Base-by-base conservation (phyloP, 2,329 filamentous ascomycete genomes). In the Penicillium nordicum region DNA sequence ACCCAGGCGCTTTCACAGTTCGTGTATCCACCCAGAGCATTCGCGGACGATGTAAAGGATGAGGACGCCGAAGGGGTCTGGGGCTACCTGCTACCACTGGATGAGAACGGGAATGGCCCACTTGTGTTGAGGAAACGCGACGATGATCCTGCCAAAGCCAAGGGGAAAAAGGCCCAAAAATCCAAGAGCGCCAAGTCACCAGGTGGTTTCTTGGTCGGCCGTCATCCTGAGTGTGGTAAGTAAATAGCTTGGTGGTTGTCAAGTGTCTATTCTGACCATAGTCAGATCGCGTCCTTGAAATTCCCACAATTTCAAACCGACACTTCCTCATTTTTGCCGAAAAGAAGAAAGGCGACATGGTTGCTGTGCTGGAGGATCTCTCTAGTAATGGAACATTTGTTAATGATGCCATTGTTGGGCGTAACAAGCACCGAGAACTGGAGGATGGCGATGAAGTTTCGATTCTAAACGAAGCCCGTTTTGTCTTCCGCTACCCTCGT, bases 311-410 rank as follows among this genome's bases (percentile, higher is more conserved):
- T 42, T 97, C 92, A 18, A 97, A 97, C 70, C 84, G 92, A 4
- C 72, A 82, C 80, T 63, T 81, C 85, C 62, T 80, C 43, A 62
- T 81, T 51, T 78, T 80, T 63, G 71, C 78, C 48, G 82, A 87
- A 69, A 85, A 82, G 62, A 82, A 79, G 60, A 76, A 78, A 49
- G 83, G 84, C 34, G 79, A 81, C 59, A 70, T 79, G 0, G 75
- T 85, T 41, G 93, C 91, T 9, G 83, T 97, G 12, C 75, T 99
- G 5, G 92, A 99, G 72, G 94, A 99, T 72, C 78, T 97, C 21
- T 99, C 94, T 7, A 94, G 87, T 70, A 99, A 99, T 71, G 94
- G 94, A 49, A 99, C 95, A 0, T 99, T 92, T 70, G 88, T 99
- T 66, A 97, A 97, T 69, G 92, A 97, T 66, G 88, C 87, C 16